Base-by-base conservation (phyloP, 495 filamentous ascomycete species). In the Penicillium chermesinum region DNA sequence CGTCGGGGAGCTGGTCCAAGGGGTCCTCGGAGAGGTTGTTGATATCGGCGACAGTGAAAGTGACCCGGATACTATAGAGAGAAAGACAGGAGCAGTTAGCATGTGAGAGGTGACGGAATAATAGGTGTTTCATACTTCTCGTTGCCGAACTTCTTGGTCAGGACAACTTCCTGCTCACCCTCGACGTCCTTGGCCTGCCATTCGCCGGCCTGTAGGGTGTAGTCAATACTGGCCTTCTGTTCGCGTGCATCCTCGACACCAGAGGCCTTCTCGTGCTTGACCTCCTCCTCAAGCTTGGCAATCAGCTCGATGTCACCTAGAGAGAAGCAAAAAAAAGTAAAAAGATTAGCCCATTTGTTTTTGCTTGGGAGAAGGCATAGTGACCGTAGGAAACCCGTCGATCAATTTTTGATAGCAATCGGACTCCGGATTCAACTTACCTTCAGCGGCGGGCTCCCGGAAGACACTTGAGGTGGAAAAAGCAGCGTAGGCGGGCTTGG, bases 41-140 rank as follows among this genome's bases (percentile, higher is more conserved):
- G 38, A 99, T 78, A 65, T 96, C 94, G 54, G 87, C 83, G 63
- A 96, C 90, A 53, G 90, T 93, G 77, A 98, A 98, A 52, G 83
- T 83, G 53, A 97, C 80, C 48, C 83, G 84, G 74, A 99, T 95
- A 53, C 89, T 95, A 39, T 34, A 16, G 2, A 51, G 7, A 48
- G 25, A 17, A 44, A 41, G 16, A 18, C 7, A 22, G 18, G 14
- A 18, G 64, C 38, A 65, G 45, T 43, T 19, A 19, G 17, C 20
- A 19, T 19, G 19, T 16, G 35, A 12, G n/a, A 18, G 41, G 15
- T 44, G n/a, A 5, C 8, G 10, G 3, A 19, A 5, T 13, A 33
- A 37, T 30, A 13, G 19, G 38, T 36, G 38, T 16, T 44, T 35
- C 43, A 25, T 70, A 94, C 88, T 80, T 87, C 74, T 99, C 93